Percentiles rank a stretch among this genome's conserved stretches.
Evolutionary conservation across 345 rosid genomes (phyloP).

Genomic region (Citrus hindsii): DNA sequence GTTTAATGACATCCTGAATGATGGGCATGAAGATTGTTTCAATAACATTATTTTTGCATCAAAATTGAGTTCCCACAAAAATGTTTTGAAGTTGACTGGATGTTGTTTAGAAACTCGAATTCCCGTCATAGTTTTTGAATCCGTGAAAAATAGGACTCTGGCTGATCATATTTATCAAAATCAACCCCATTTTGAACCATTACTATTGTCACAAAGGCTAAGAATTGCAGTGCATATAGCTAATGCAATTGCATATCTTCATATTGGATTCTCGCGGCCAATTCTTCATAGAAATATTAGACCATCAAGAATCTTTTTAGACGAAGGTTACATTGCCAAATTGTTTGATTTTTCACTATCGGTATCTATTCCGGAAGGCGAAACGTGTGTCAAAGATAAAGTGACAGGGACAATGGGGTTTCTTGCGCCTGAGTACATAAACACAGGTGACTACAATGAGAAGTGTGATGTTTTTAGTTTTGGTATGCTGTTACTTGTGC

Average conservation of each 20-base stretch:
- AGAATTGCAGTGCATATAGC: constrained; percentile 8
- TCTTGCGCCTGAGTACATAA: constrained; percentile 3
- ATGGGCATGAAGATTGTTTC: background rate
- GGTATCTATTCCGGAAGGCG: background rate
- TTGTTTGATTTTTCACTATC: background rate
- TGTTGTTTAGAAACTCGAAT: constrained; percentile 1
- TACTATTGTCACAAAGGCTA: constrained; percentile 11
- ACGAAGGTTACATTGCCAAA: background rate
- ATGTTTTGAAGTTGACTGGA: background rate
- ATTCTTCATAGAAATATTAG: background rate
- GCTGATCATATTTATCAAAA: background rate
- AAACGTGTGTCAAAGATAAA: background rate
- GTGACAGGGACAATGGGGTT: background rate
- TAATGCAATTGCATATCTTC: background rate
- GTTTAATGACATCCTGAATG: background rate
- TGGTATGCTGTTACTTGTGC: constrained; percentile 12
- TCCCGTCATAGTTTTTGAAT: constrained; percentile 16
- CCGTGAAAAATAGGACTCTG: background rate
- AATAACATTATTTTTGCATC: constrained; percentile 1
- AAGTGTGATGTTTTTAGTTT: constrained; percentile 26
- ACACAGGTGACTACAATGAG: constrained; percentile 12
- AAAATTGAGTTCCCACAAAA: background rate
- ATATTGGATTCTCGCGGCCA: background rate
- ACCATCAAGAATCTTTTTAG: background rate
- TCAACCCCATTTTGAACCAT: background rate